These are phyloP conservation scores for Crotalaria pallida DNA, from an alignment of 306 rosid species.

Conservation along the genomic window DNA sequence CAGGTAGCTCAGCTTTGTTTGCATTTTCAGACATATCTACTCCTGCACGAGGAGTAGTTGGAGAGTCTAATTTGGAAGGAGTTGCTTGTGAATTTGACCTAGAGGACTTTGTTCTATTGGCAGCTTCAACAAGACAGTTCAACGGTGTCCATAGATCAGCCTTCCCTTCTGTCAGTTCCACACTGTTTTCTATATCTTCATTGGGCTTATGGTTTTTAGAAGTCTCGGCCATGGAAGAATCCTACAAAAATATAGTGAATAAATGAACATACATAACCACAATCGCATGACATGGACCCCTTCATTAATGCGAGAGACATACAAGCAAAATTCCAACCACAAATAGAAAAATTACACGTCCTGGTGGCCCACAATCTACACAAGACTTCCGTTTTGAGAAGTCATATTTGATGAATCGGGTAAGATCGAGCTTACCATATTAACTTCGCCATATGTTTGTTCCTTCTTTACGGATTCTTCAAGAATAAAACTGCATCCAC, in stretches of 20 bases:
- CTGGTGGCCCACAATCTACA: slow-evolving; percentile 11
- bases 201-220: slow-evolving; percentile 47
- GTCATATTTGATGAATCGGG: slow-evolving; percentile 37
- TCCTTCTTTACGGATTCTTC: slow-evolving; percentile 62
- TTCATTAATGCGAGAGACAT: not conserved
- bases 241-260: slow-evolving; percentile 42
- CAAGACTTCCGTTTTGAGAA: slow-evolving; percentile 42
- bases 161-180: slow-evolving; percentile 65
- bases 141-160: slow-evolving; percentile 96
- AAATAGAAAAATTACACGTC: not conserved
- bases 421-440: slow-evolving; percentile 51
- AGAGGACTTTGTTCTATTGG: slow-evolving; percentile 88
- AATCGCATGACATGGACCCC: not conserved
- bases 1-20: slow-evolving; percentile 41
- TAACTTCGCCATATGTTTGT: slow-evolving; percentile 47
- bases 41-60: slow-evolving; percentile 39
- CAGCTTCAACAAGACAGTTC: slow-evolving; percentile 96
- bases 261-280: not conserved
- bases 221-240: slow-evolving; percentile 47
- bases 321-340: not conserved
- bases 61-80: slow-evolving; percentile 52
- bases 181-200: slow-evolving; percentile 34
- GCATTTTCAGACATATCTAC: slow-evolving; percentile 35
- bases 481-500: slow-evolving; percentile 56
- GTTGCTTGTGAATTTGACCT: slow-evolving; percentile 58